Conservation (phyloP, 352 stramenopile genomes). For the Phytophthora uliginosa region DNA sequence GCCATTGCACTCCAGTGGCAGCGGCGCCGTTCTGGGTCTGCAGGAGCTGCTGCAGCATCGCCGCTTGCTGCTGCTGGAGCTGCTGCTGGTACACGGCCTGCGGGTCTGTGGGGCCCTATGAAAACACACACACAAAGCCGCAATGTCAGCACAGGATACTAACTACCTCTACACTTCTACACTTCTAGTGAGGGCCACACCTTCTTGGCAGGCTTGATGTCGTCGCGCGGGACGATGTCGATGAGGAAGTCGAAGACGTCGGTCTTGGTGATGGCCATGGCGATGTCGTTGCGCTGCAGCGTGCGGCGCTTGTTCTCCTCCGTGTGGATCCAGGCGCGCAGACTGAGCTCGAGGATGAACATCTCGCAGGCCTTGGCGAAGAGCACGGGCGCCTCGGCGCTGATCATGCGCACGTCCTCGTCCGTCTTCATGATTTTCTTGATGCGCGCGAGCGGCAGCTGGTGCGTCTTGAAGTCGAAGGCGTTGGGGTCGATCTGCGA, state of each 20-base stretch:
- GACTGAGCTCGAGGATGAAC: conserved; percentile 94
- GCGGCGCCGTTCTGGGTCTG: conserved; percentile 82
- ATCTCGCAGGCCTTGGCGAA: conserved; percentile 97
- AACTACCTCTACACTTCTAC: neutral
- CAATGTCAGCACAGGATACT: conserved; percentile 4
- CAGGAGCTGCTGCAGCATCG: conserved; percentile 90
- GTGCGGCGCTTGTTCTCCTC: conserved; percentile 95
- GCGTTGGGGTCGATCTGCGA: conserved; percentile 87
- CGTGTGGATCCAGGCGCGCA: conserved; percentile 92
- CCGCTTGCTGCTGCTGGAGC: conserved; percentile 88
- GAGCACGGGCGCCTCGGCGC: conserved; percentile 92
- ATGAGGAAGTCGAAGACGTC: conserved; percentile 95
- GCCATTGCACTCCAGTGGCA: conserved; percentile 63
- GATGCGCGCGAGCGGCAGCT: conserved; percentile 94
- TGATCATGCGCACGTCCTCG: conserved; percentile 96
- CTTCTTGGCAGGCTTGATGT: conserved; percentile 92
- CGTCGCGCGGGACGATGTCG: conserved; percentile 91
- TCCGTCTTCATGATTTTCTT: conserved; percentile 98
- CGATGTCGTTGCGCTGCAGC: conserved; percentile 93
- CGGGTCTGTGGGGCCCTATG: conserved; percentile 69
- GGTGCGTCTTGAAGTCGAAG: conserved; percentile 92
- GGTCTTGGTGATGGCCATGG: conserved; percentile 92
- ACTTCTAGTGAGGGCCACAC: conserved; percentile 21
- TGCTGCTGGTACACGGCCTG: conserved; percentile 91
- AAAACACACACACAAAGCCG: conserved; percentile 5